These are phyloP conservation scores for Durusdinium trenchii DNA, from an alignment of 73 alveolate species.

Conservation along the genomic window DNA sequence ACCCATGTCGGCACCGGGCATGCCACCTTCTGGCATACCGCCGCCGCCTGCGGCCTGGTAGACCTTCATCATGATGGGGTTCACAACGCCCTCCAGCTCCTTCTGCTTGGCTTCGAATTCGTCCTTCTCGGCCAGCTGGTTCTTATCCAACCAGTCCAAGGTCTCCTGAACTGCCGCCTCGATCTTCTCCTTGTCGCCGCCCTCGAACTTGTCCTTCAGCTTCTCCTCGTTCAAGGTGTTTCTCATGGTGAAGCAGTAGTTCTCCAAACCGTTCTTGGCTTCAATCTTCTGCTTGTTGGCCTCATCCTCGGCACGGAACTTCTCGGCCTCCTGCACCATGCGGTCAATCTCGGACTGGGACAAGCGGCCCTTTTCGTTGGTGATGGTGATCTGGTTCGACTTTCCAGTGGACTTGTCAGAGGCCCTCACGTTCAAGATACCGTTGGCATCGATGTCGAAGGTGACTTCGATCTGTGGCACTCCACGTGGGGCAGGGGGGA, in stretches of 20 bases:
- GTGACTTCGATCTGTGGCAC: slow-evolving; percentile 98
- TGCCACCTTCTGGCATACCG: slow-evolving; percentile 56
- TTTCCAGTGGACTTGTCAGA: slow-evolving; percentile 98
- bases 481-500: slow-evolving; percentile 99
- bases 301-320: slow-evolving; percentile 98
- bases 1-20: slow-evolving; percentile 74
- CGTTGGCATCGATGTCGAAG: slow-evolving; percentile 98
- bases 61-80: slow-evolving; percentile 83
- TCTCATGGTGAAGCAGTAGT: slow-evolving; percentile 97
- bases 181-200: slow-evolving; percentile 97
- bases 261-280: slow-evolving; percentile 98
- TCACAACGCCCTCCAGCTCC: slow-evolving; percentile 62
- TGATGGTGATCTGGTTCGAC: slow-evolving; percentile 98
- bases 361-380: slow-evolving; percentile 98
- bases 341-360: slow-evolving; percentile 98
- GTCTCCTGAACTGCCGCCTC: slow-evolving; percentile 92
- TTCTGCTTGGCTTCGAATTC: slow-evolving; percentile 66
- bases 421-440: slow-evolving; percentile 97
- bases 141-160: slow-evolving; percentile 56
- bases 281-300: slow-evolving; percentile 97
- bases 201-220: slow-evolving; percentile 98
- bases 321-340: slow-evolving; percentile 98
- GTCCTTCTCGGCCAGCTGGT: slow-evolving; percentile 78
- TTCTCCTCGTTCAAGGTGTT: slow-evolving; percentile 98
- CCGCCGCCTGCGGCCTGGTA: slow-evolving; percentile 87